phyloP scores from a whole-genome alignment of 2,329 filamentous ascomycete species.

The Pseudocercospora cruenta region DNA sequence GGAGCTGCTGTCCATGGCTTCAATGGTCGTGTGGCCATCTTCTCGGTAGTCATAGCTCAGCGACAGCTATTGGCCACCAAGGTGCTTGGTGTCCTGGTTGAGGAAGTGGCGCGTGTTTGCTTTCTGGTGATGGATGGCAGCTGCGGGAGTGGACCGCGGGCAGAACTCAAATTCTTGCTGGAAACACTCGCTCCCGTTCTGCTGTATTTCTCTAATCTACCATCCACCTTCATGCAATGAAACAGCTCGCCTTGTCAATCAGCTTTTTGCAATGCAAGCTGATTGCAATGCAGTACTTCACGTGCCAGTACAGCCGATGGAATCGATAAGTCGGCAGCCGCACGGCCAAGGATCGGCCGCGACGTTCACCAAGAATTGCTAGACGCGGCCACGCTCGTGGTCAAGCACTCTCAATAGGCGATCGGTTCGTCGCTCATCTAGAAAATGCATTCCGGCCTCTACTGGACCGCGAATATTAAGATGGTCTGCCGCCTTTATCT shows the following conservation, averaged over 20 bases:
- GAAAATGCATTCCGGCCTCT: background rate
- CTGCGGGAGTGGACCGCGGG: background rate
- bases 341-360: slow-evolving; percentile 3
- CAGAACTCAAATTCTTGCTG: slow-evolving; percentile 4
- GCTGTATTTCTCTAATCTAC: background rate
- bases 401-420: background rate
- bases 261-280: background rate
- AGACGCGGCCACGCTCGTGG: background rate
- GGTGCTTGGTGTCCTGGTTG: background rate
- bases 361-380: background rate
- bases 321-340: background rate
- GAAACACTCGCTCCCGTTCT: background rate
- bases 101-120: background rate
- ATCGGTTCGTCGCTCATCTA: background rate
- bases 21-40: slow-evolving; percentile 16
- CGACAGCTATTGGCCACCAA: background rate
- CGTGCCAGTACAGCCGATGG: background rate
- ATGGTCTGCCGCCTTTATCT: background rate
- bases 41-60: slow-evolving; percentile 4
- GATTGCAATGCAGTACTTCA: background rate
- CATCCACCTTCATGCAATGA: background rate
- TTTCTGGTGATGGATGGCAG: too few species aligned
- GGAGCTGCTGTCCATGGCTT: slow-evolving; percentile 31
- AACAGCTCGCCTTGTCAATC: background rate
- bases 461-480: background rate